phyloP scores from a whole-genome alignment of 176 grass and related monocot species.

The Musa acuminata region DNA sequence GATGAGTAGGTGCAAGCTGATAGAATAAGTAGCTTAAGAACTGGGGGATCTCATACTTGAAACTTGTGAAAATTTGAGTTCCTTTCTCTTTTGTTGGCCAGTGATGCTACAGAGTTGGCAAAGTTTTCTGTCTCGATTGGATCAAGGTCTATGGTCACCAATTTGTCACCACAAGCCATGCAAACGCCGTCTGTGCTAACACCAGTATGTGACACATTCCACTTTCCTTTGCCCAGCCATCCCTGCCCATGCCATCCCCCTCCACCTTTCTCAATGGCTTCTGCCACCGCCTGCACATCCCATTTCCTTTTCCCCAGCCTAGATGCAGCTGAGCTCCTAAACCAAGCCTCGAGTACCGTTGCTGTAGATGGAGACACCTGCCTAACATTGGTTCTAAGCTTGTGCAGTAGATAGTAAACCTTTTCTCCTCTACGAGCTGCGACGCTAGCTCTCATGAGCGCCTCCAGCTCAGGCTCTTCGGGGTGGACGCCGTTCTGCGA shows the following conservation, averaged over 20 bases:
- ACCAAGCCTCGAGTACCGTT: slow-evolving; percentile 48
- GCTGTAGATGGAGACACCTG: slow-evolving; percentile 38
- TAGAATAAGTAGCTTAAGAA: too few species aligned
- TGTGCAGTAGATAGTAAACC: slow-evolving; percentile 62
- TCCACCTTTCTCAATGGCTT: slow-evolving; percentile 52
- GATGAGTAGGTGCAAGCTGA: not conserved
- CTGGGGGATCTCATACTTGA: slow-evolving; percentile 31
- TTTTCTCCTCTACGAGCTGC: slow-evolving; percentile 23
- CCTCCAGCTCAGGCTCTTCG: slow-evolving; percentile 45
- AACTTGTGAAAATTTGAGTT: slow-evolving; percentile 50
- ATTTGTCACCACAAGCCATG: slow-evolving; percentile 48
- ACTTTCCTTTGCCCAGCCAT: slow-evolving; percentile 63
- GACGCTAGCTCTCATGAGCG: slow-evolving; percentile 48
- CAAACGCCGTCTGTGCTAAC: slow-evolving; percentile 40
- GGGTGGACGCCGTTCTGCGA: slow-evolving; percentile 37
- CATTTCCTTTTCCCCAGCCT: slow-evolving; percentile 65
- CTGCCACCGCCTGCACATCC: slow-evolving; percentile 29
- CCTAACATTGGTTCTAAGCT: slow-evolving; percentile 54
- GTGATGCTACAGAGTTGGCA: slow-evolving; percentile 36
- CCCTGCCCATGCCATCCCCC: slow-evolving; percentile 63
- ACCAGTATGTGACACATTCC: slow-evolving; percentile 25
- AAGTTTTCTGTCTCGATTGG: slow-evolving; percentile 51
- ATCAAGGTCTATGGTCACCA: slow-evolving; percentile 59
- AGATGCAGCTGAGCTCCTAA: slow-evolving; percentile 46
- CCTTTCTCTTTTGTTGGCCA: slow-evolving; percentile 46